These are phyloP conservation scores for Stylonectria norvegica DNA, from an alignment of 2,329 filamentous ascomycete genomes.

Conservation along the genomic window DNA sequence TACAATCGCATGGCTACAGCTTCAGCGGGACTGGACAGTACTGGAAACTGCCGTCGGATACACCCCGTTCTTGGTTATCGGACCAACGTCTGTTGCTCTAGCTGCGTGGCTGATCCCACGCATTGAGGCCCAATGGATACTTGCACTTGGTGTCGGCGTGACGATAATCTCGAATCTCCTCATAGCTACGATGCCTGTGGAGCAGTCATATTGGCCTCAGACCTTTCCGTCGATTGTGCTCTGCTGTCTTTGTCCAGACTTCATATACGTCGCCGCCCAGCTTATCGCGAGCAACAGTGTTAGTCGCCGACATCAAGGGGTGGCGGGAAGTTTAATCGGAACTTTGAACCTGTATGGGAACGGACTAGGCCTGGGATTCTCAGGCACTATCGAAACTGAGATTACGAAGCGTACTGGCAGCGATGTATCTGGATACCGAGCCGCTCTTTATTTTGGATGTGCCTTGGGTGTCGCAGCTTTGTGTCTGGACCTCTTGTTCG, in stretches of 20 bases:
- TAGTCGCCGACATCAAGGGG: constrained; percentile 44
- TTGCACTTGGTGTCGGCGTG: constrained; percentile 39
- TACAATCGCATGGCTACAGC: constrained; percentile 41
- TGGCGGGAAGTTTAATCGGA: constrained; percentile 48
- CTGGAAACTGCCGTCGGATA: constrained; percentile 36
- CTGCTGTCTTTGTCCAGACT: constrained; percentile 41
- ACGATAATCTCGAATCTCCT: constrained; percentile 19
- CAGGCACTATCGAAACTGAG: constrained; percentile 34
- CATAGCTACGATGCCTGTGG: constrained; percentile 41
- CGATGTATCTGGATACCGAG: constrained; percentile 33
- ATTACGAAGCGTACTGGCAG: constrained; percentile 7
- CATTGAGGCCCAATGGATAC: constrained; percentile 45
- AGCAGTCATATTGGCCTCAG: constrained; percentile 41
- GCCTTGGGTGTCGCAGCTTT: constrained; percentile 33
- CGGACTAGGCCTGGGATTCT: constrained; percentile 31
- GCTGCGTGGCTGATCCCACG: constrained; percentile 46
- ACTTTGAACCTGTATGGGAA: constrained; percentile 33
- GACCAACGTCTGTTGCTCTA: constrained; percentile 35
- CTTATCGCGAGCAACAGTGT: constrained; percentile 54
- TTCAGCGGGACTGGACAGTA: constrained; percentile 39
- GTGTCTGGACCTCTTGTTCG: constrained; percentile 35
- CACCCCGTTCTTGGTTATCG: constrained; percentile 41
- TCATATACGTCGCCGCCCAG: constrained; percentile 49
- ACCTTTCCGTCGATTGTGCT: constrained; percentile 38
- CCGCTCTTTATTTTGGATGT: constrained; percentile 40